Conservation (phyloP, 805 yeast genomes). For the Teunomyces lycoperdinae region DNA sequence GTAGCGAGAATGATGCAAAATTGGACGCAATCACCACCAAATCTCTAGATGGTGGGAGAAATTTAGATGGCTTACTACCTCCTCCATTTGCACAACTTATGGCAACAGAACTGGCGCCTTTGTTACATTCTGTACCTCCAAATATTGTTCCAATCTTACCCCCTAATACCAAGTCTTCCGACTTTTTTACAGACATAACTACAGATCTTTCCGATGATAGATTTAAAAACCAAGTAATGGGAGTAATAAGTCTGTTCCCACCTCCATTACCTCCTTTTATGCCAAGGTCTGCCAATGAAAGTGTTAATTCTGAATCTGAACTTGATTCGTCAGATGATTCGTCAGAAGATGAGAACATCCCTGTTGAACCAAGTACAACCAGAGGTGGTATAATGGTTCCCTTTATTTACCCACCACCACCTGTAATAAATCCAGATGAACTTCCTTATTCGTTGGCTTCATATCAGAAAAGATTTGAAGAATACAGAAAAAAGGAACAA, state of each 20-base stretch:
- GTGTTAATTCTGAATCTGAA: slow-evolving; percentile 1
- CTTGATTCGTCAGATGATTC: slow-evolving; percentile 4
- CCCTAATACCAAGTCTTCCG: slow-evolving; percentile 25
- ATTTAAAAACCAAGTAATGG: slow-evolving; percentile 17
- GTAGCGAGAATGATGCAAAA: slow-evolving; percentile 4
- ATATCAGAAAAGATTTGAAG: slow-evolving; percentile 6
- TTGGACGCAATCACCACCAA: slow-evolving; percentile 1
- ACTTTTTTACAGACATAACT: slow-evolving; percentile 36
- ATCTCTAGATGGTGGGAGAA: not conserved
- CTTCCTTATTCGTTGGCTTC: slow-evolving; percentile 20
- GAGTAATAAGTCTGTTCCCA: slow-evolving; percentile 28
- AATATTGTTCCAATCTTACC: slow-evolving; percentile 34
- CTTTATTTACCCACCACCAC: slow-evolving; percentile 43
- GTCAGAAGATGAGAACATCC: slow-evolving; percentile 1
- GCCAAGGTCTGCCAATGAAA: slow-evolving; percentile 16
- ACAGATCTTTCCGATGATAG: slow-evolving; percentile 12
- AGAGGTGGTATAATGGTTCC: slow-evolving; percentile 40
- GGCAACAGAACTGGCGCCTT: not conserved
- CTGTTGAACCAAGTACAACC: not conserved
- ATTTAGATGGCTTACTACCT: not conserved
- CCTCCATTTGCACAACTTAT: not conserved
- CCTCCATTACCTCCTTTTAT: slow-evolving; percentile 39
- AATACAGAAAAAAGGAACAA: not conserved
- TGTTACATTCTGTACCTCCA: slow-evolving; percentile 35
- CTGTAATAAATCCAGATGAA: slow-evolving; percentile 20